Percentiles rank a stretch among this genome's conserved stretches.
Evolutionary conservation across 2,329 filamentous ascomycete genomes (phyloP).

Genomic region (Dendryphion nanum): DNA sequence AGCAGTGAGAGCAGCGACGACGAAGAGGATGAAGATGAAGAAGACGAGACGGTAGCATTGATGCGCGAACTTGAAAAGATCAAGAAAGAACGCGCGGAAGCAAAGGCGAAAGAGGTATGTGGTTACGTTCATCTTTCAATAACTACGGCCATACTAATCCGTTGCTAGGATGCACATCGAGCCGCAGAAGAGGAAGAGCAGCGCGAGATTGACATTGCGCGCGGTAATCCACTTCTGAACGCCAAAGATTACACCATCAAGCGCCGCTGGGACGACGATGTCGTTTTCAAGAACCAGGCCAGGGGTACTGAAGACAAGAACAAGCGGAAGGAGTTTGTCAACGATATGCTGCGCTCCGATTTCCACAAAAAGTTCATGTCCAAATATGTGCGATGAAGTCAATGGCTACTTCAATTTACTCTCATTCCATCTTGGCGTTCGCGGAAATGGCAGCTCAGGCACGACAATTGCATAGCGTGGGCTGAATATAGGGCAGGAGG

Average conservation of each 20-base stretch:
- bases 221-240: conserved; percentile 90
- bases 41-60: conserved; percentile 78
- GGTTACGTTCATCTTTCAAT: too few relatives aligned
- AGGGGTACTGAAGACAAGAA: conserved; percentile 89
- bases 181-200: conserved; percentile 79
- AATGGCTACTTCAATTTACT: conserved; percentile 4
- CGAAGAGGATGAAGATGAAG: conserved; percentile 62
- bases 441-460: conserved; percentile 14
- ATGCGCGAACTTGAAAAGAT: conserved; percentile 95
- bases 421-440: conserved; percentile 21
- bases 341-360: conserved; percentile 89
- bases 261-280: conserved; percentile 93
- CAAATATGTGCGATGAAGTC: conserved; percentile 38
- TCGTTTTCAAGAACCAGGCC: conserved; percentile 98
- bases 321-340: conserved; percentile 95
- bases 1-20: conserved; percentile 57
- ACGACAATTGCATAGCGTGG: conserved; percentile 12
- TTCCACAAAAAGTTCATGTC: conserved; percentile 97
- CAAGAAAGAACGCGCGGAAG: conserved; percentile 78
- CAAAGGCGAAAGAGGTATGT: conserved; percentile 68
- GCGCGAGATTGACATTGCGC: conserved; percentile 82
- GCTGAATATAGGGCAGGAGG: too few relatives aligned
- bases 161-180: conserved; percentile 67
- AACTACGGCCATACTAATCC: conserved; percentile 1
- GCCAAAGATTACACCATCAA: conserved; percentile 87